Percentiles rank a stretch among this genome's conserved stretches.
Conservation (phyloP, 2,329 filamentous ascomycete genomes). For the Neonectria ditissima region DNA sequence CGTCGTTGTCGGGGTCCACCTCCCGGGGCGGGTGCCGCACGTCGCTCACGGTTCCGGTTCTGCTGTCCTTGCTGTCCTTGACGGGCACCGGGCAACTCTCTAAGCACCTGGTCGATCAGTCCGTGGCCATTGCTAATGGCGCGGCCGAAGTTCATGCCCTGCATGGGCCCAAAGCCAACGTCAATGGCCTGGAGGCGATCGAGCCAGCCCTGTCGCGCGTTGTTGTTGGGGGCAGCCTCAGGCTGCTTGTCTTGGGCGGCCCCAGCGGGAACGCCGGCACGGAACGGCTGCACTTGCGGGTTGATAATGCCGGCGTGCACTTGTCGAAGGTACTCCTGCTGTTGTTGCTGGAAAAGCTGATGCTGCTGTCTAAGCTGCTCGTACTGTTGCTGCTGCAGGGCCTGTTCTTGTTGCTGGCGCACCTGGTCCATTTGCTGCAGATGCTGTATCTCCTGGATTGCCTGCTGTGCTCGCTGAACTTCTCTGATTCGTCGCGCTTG, state of each 20-base stretch:
- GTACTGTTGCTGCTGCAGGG: neutral
- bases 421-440: no score
- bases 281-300: neutral
- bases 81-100: neutral
- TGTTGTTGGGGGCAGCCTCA: neutral
- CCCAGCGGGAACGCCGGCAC: neutral
- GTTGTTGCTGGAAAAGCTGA: neutral
- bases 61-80: neutral
- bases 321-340: neutral
- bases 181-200: slow-evolving; percentile 1
- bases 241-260: neutral
- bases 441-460: no score
- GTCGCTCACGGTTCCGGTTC: neutral
- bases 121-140: neutral
- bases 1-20: neutral
- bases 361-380: neutral
- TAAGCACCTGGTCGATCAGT: neutral
- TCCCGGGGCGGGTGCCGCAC: neutral
- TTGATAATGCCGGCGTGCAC: neutral
- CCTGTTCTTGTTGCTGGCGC: neutral
- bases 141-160: slow-evolving; percentile 12
- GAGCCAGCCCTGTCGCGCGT: neutral
- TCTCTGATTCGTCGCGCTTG: slow-evolving; percentile 1
- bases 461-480: neutral
- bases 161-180: slow-evolving; percentile 18